Percentiles rank a stretch among this genome's conserved stretches.
Conservation (phyloP, 75 land plant genomes). For the Larix kaempferi region DNA sequence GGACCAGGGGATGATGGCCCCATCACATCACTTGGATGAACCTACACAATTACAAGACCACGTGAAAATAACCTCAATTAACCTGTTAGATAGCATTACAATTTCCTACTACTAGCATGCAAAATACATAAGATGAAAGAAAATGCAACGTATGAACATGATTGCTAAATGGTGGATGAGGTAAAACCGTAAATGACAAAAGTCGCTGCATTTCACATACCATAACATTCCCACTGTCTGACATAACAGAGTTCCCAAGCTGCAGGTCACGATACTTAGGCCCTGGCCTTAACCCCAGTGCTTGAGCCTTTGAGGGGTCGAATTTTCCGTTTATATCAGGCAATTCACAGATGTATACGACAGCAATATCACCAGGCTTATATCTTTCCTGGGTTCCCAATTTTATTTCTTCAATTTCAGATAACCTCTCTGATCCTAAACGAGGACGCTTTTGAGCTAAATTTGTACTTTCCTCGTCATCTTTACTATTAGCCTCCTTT, state of each 20-base stretch:
- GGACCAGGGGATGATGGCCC: slow-evolving; percentile 93
- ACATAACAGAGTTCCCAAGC: slow-evolving; percentile 74
- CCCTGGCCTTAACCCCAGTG: slow-evolving; percentile 75
- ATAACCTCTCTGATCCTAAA: not conserved
- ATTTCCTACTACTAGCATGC: not conserved
- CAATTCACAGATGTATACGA: slow-evolving; percentile 88
- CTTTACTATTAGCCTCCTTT: not conserved
- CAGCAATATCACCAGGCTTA: slow-evolving; percentile 69
- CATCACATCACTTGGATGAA: slow-evolving; percentile 92
- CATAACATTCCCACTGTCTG: slow-evolving; percentile 60
- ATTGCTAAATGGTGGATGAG: not conserved
- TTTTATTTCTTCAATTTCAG: not conserved
- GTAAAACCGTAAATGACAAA: not conserved
- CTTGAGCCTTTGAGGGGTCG: slow-evolving; percentile 79
- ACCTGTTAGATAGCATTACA: not conserved
- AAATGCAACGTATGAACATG: not conserved
- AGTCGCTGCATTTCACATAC: slow-evolving; percentile 28
- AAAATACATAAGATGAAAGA: slow-evolving; percentile 13
- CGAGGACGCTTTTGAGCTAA: not conserved
- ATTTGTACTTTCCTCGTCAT: not conserved
- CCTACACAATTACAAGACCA: slow-evolving; percentile 33
- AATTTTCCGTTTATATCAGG: slow-evolving; percentile 93
- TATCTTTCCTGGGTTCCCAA: not conserved
- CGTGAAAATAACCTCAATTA: not conserved
- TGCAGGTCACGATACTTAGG: slow-evolving; percentile 85